Percentiles rank a stretch among this genome's conserved stretches.
These are phyloP conservation scores for Dryadomyces quercivorus DNA, from an alignment of 2,329 filamentous ascomycete genomes.

Conservation along the genomic window DNA sequence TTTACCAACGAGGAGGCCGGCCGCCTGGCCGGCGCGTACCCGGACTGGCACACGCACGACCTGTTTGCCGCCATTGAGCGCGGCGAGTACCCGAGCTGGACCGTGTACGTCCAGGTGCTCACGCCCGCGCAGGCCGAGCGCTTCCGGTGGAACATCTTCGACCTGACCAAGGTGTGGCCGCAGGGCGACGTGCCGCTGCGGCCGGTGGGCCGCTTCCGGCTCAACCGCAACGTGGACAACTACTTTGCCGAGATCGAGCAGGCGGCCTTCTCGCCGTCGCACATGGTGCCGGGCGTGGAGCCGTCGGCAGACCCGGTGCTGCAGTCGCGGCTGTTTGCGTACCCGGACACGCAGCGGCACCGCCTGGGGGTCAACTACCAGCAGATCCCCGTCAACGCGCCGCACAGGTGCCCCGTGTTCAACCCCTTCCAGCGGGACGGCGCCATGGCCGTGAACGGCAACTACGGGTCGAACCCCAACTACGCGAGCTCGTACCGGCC, in stretches of 20 bases:
- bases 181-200: constrained; percentile 48
- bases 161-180: constrained; percentile 59
- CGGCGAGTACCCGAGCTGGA: constrained; percentile 52
- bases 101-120: constrained; percentile 50
- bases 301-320: constrained; percentile 51
- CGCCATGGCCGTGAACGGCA: constrained; percentile 54
- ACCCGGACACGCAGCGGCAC: constrained; percentile 51
- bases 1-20: constrained; percentile 45
- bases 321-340: constrained; percentile 47
- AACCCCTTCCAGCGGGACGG: constrained; percentile 66
- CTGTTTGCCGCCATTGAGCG: constrained; percentile 50
- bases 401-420: constrained; percentile 33
- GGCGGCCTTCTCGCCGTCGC: constrained; percentile 52
- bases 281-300: constrained; percentile 51
- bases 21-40: constrained; percentile 41
- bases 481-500: constrained; percentile 39
- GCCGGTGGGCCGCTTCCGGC: constrained; percentile 47
- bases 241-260: constrained; percentile 62
- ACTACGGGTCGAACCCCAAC: constrained; percentile 48
- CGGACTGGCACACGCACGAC: constrained; percentile 51
- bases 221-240: constrained; percentile 53
- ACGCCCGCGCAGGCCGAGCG: constrained; percentile 49
- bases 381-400: constrained; percentile 49
- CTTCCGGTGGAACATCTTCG: constrained; percentile 52
- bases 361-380: constrained; percentile 53